phyloP scores from a whole-genome alignment of 306 rosid genomes.

The Inga laurina region DNA sequence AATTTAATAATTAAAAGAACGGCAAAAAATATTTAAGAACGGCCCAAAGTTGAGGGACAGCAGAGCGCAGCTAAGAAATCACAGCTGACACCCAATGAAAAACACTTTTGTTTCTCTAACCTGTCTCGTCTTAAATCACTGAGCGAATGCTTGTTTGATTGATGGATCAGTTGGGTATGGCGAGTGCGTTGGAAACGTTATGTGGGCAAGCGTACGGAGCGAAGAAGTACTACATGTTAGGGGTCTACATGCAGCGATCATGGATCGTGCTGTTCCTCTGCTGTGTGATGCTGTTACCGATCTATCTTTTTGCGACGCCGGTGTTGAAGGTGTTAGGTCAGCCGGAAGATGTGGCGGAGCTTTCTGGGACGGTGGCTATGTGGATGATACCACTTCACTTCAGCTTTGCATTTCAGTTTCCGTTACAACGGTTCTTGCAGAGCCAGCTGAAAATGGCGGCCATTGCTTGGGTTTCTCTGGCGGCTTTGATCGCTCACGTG shows the following conservation, averaged over 20 bases:
- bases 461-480: slow-evolving; percentile 48
- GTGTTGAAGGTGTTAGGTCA: slow-evolving; percentile 54
- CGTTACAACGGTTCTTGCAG: slow-evolving; percentile 57
- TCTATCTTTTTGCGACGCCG: slow-evolving; percentile 63
- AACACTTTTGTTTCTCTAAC: neutral
- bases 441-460: slow-evolving; percentile 52
- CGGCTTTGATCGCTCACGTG: slow-evolving; percentile 40
- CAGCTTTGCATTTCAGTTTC: slow-evolving; percentile 58
- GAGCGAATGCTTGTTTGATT: neutral
- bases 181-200: slow-evolving; percentile 58
- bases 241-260: slow-evolving; percentile 84
- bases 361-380: slow-evolving; percentile 31
- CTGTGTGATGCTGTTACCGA: slow-evolving; percentile 61
- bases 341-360: slow-evolving; percentile 51
- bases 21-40: too few relatives aligned
- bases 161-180: slow-evolving; percentile 55
- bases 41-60: too few relatives aligned
- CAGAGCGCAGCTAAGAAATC: too few relatives aligned
- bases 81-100: too few relatives aligned
- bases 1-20: too few relatives aligned
- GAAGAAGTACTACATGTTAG: slow-evolving; percentile 75
- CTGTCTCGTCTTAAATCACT: neutral
- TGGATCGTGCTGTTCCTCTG: slow-evolving; percentile 73
- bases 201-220: slow-evolving; percentile 91
- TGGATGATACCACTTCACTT: slow-evolving; percentile 59